Percentiles rank a stretch among this genome's conserved stretches.
phyloP scores from a whole-genome alignment of 2,329 filamentous ascomycete species.

The Colletotrichum nymphaeae region DNA sequence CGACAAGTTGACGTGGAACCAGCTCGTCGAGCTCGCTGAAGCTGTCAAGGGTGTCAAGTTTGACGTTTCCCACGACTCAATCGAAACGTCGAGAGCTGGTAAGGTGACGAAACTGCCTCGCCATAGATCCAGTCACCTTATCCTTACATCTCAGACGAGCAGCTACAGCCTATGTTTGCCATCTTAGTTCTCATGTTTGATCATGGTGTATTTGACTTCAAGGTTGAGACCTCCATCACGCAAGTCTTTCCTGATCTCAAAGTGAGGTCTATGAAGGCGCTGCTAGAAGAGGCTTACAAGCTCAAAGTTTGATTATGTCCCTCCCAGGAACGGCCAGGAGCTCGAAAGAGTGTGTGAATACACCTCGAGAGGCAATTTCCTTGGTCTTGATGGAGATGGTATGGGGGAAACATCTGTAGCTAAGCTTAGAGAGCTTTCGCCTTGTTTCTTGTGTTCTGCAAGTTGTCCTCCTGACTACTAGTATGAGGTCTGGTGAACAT shows the following conservation, averaged over 20 bases:
- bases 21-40: constrained; percentile 49
- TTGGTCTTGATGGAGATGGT: no score
- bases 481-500: not conserved
- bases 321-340: no score
- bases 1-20: constrained; percentile 49
- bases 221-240: constrained; percentile 38
- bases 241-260: constrained; percentile 43
- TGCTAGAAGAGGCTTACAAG: constrained; percentile 33
- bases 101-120: constrained; percentile 46
- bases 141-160: constrained; percentile 38
- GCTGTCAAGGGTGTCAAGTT: constrained; percentile 51
- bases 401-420: not conserved
- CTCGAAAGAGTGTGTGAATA: no score
- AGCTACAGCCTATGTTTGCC: constrained; percentile 38
- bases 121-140: constrained; percentile 35
- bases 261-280: constrained; percentile 36
- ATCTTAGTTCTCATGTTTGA: constrained; percentile 38
- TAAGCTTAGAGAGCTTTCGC: not conserved
- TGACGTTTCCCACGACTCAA: constrained; percentile 44
- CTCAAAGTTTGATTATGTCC: not conserved
- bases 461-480: not conserved
- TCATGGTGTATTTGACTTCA: constrained; percentile 36
- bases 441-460: not conserved
- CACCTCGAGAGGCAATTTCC: no score
- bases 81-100: constrained; percentile 46